Percentiles rank a stretch among this genome's conserved stretches.
These are phyloP conservation scores for Henckelia pumila DNA, from an alignment of 257 asterid species.

Conservation along the genomic window DNA sequence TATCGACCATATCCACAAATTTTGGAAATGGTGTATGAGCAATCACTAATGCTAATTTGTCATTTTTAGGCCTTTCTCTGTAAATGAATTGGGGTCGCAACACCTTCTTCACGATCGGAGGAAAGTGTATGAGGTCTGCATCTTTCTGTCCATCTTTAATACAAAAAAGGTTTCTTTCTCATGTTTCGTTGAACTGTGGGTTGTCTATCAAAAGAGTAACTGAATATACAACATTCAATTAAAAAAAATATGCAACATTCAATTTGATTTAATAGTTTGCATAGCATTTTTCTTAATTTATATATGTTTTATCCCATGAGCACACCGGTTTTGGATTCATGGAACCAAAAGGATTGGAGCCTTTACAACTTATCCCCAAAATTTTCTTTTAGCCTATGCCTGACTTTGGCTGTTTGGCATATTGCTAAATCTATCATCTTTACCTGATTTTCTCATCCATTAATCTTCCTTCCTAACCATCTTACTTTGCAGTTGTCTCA, in stretches of 20 bases:
- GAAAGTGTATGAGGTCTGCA: conserved; percentile 81
- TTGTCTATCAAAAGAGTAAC: background rate
- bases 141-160: conserved; percentile 9
- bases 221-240: too few relatives aligned
- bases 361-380: background rate
- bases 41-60: conserved; percentile 20
- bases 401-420: background rate
- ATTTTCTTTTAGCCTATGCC: background rate
- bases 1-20: background rate
- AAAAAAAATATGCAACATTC: too few relatives aligned
- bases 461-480: background rate
- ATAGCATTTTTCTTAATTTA: too few relatives aligned
- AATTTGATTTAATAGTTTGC: too few relatives aligned
- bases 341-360: background rate
- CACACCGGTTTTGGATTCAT: background rate
- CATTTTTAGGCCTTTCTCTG: conserved; percentile 75
- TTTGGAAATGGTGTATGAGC: background rate
- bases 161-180: background rate
- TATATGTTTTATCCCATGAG: background rate
- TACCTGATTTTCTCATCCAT: background rate
- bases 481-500: too few relatives aligned
- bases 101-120: conserved; percentile 95
- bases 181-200: background rate
- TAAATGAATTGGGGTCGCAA: conserved; percentile 81
- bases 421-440: background rate